These are phyloP conservation scores for Phialocephala subalpina DNA, from an alignment of 2,329 filamentous ascomycete genomes.

Conservation along the genomic window DNA sequence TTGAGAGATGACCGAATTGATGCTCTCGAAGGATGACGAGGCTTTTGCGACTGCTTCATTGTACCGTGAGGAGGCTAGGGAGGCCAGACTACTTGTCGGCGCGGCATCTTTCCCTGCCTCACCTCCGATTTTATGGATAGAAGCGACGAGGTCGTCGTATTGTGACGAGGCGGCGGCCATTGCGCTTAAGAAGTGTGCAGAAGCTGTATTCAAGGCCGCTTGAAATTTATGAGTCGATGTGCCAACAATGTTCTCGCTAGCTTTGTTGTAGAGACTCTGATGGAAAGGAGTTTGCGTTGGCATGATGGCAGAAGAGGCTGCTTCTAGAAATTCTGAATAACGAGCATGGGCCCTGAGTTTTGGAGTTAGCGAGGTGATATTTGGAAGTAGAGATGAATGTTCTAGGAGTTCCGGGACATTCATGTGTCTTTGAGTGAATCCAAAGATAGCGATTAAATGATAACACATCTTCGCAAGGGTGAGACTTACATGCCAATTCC, in stretches of 20 bases:
- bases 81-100: conserved; percentile 48
- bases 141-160: conserved; percentile 49
- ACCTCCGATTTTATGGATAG: conserved; percentile 47
- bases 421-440: too few species aligned
- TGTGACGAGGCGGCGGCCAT: conserved; percentile 49
- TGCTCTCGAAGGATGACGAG: conserved; percentile 57
- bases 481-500: conserved; percentile 64
- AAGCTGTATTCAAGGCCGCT: conserved; percentile 35
- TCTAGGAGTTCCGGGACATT: too few species aligned
- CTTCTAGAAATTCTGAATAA: conserved; percentile 77
- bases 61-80: conserved; percentile 54
- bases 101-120: conserved; percentile 45
- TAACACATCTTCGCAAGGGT: neutral
- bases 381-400: too few species aligned
- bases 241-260: conserved; percentile 35
- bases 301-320: conserved; percentile 74
- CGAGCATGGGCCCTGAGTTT: conserved; percentile 68
- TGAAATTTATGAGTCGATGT: conserved; percentile 36
- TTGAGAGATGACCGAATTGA: conserved; percentile 61
- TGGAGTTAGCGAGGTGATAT: too few species aligned
- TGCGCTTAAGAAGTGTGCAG: conserved; percentile 39
- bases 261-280: conserved; percentile 42
- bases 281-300: conserved; percentile 63
- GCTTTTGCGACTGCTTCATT: conserved; percentile 52
- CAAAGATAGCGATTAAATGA: too few species aligned